These are phyloP conservation scores for Neonectria hederae DNA, from an alignment of 2,329 filamentous ascomycete species.

Conservation along the genomic window DNA sequence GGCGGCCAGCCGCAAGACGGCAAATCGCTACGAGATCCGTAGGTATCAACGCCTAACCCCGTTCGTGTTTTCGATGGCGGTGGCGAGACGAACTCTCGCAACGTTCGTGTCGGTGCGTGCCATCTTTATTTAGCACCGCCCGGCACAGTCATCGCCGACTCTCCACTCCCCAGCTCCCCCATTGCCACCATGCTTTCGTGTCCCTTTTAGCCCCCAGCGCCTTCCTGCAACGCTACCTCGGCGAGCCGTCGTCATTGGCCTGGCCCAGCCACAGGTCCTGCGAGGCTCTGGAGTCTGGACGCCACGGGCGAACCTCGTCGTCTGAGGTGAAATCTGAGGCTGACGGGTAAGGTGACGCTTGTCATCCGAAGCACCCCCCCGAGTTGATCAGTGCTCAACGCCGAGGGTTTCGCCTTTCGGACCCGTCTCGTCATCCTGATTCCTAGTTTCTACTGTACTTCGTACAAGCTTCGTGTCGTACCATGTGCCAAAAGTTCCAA, in stretches of 20 bases:
- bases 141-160: conserved; percentile 15
- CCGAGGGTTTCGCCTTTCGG: not conserved
- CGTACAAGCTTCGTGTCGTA: not conserved
- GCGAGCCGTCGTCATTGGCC: not conserved
- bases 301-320: not conserved
- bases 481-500: conserved; percentile 1
- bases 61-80: conserved; percentile 3
- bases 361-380: conserved; percentile 11
- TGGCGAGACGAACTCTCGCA: conserved; percentile 8
- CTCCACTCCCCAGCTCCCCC: not conserved
- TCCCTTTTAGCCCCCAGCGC: not conserved
- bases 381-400: not conserved
- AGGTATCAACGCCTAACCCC: not conserved
- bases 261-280: not conserved
- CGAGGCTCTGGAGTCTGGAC: conserved; percentile 10
- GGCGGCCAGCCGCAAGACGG: not conserved
- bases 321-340: conserved; percentile 23
- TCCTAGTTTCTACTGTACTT: not conserved
- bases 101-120: not conserved
- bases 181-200: conserved; percentile 4
- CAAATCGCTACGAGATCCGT: not conserved
- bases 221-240: not conserved
- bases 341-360: conserved; percentile 6
- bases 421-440: not conserved
- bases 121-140: conserved; percentile 22